phyloP scores from a whole-genome alignment of 805 yeast species.

The Barnettozyma sp. region DNA sequence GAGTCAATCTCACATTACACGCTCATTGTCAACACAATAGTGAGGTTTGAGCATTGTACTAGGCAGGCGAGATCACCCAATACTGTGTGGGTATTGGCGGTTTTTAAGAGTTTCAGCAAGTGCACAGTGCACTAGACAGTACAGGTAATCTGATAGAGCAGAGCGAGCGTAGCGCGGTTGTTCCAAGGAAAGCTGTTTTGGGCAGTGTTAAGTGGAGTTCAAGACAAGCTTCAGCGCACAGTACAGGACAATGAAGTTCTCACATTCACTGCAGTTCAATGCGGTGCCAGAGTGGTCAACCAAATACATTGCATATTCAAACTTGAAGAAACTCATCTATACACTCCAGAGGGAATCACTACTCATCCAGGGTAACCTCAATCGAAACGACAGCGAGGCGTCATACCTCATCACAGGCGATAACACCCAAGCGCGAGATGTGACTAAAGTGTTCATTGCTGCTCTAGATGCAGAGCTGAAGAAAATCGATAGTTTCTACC shows the following conservation, averaged over 20 bases:
- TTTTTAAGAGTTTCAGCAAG: too few relatives aligned
- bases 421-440: slow-evolving; percentile 33
- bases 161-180: too few relatives aligned
- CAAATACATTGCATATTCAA: slow-evolving; percentile 83
- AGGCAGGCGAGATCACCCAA: too few relatives aligned
- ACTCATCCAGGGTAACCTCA: slow-evolving; percentile 7
- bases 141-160: too few relatives aligned
- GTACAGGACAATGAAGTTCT: slow-evolving; percentile 68
- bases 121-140: too few relatives aligned
- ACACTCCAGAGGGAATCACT: slow-evolving; percentile 62
- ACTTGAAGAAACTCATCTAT: slow-evolving; percentile 78
- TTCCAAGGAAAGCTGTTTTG: too few relatives aligned
- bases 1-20: too few relatives aligned
- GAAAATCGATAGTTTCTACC: slow-evolving; percentile 73
- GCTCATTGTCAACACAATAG: too few relatives aligned
- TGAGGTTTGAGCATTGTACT: too few relatives aligned
- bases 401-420: slow-evolving; percentile 28
- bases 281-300: slow-evolving; percentile 99
- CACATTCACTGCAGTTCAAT: slow-evolving; percentile 90
- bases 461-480: slow-evolving; percentile 73
- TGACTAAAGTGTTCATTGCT: slow-evolving; percentile 51
- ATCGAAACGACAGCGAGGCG: slow-evolving; percentile 21
- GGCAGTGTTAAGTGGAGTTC: too few relatives aligned
- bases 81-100: too few relatives aligned
- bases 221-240: too few relatives aligned